phyloP scores from a whole-genome alignment of 140 eudicot species.

The Eryngium alpinum region DNA sequence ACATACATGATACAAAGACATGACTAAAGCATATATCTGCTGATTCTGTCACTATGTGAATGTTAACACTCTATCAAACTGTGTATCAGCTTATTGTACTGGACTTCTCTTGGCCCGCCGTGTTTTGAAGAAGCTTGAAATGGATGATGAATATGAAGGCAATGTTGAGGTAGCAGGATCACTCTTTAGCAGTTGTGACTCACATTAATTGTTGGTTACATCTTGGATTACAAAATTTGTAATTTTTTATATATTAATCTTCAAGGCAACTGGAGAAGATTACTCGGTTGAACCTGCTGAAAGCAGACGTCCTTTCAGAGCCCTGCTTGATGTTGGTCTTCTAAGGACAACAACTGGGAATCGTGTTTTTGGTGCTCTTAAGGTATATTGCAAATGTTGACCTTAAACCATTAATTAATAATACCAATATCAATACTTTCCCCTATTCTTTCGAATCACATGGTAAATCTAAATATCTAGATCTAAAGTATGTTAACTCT shows the following conservation, averaged over 20 bases:
- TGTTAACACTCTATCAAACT: neutral
- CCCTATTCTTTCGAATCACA: neutral
- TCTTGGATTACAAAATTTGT: neutral
- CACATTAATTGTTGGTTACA: neutral
- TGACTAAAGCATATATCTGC: neutral
- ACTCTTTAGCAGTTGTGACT: neutral
- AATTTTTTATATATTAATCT: neutral
- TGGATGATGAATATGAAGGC: slow-evolving; percentile 82
- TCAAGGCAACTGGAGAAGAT: slow-evolving; percentile 90
- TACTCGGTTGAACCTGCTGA: slow-evolving; percentile 88
- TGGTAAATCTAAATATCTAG: neutral
- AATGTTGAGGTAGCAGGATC: slow-evolving; percentile 52
- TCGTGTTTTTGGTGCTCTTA: slow-evolving; percentile 94
- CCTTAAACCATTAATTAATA: no score
- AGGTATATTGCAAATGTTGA: slow-evolving; percentile 33
- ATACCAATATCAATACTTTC: neutral
- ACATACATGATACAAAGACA: neutral
- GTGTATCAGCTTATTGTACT: slow-evolving; percentile 68
- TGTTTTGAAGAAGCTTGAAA: slow-evolving; percentile 63
- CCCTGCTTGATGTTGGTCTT: slow-evolving; percentile 94
- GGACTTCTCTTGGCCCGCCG: slow-evolving; percentile 91
- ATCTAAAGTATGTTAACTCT: neutral
- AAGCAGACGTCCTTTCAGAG: slow-evolving; percentile 90
- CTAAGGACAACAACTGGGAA: slow-evolving; percentile 86
- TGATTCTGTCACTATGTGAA: neutral